Base-by-base conservation (phyloP, 2,329 filamentous ascomycete genomes). In the Talaromyces amestolkiae region DNA sequence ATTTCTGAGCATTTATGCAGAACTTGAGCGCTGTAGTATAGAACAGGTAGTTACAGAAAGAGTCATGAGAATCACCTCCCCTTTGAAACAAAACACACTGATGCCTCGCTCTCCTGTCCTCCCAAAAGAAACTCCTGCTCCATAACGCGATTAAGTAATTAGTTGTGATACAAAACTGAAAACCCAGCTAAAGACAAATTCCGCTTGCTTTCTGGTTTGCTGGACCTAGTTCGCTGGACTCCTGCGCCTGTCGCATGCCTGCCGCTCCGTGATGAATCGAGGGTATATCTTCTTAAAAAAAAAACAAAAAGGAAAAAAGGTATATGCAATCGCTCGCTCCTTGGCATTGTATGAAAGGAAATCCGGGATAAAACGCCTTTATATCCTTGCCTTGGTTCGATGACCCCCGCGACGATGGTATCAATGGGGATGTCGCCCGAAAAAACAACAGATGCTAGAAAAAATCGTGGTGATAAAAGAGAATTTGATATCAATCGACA, bases 291-390 rank as follows among this genome's bases (percentile, higher is more conserved):
- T 24, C 19, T 24, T 24, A 24, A 7, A 13, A 56, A 13, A 56
- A 39, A 53, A 3, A 31, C n/a, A 31, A 3, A 31, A 31, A 31
- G 27, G 6, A 11, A 45, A 45, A 45, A 59, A 13, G 19, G 22
- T 59, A 31, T 45, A 59, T 31, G 39, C 56, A 27, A 24, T 31
- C 35, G 19, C 35, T 41, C 37, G 22, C 56, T 45, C 56, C 10
- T 53, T 62, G 60, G 47, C 53, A 62, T 53, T 47, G 24, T 22
- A 15, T 31, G n/a, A 41, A 51, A 47, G 33, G 27, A 39, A 41
- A 53, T 13, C 19, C 37, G 49, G 37, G 3, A 43, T 27, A 22
- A 45, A 59, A 59, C 56, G 39, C 56, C 56, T 31, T 51, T 43
- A 27, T 58, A 45, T 33, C 39, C 22, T 43, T 45, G 24, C 11